Percentiles rank a stretch among this genome's conserved stretches.
These are phyloP conservation scores for Pneumocystis sp. DNA, from an alignment of 1,139 yeast species.

Conservation along the genomic window DNA sequence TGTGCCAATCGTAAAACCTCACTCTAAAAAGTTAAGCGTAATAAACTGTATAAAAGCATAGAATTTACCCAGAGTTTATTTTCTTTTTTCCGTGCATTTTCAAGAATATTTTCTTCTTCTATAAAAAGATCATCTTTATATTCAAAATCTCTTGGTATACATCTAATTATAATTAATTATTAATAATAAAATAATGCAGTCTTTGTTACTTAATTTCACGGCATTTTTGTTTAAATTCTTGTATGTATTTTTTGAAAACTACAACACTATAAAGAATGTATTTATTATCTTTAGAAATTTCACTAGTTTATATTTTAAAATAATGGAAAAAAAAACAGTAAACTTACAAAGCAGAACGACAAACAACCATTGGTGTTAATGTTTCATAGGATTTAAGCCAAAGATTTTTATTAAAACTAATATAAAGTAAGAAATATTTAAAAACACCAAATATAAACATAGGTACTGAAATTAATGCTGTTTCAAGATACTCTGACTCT, in stretches of 20 bases:
- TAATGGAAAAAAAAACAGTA: background rate
- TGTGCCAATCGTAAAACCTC: constrained; percentile 71
- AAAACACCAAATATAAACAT: constrained; percentile 40
- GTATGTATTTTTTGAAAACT: constrained; percentile 63
- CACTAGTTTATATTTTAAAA: constrained; percentile 17
- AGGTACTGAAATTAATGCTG: constrained; percentile 79
- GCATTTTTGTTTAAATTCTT: constrained; percentile 52
- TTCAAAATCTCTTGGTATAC: constrained; percentile 85
- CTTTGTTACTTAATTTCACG: constrained; percentile 54
- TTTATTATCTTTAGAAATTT: constrained; percentile 58
- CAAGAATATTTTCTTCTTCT: constrained; percentile 17
- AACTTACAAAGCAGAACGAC: constrained; percentile 50
- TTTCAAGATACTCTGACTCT: constrained; percentile 71
- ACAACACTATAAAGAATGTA: constrained; percentile 63
- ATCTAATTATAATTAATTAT: background rate
- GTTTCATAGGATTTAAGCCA: constrained; percentile 46
- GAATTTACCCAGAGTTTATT: constrained; percentile 50
- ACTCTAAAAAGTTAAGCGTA: constrained; percentile 28
- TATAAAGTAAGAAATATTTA: constrained; percentile 17
- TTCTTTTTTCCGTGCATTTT: constrained; percentile 60
- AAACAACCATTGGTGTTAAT: constrained; percentile 68
- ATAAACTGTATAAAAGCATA: constrained; percentile 33
- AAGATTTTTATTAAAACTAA: constrained; percentile 8
- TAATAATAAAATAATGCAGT: background rate
- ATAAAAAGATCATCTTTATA: constrained; percentile 50